phyloP scores from a whole-genome alignment of 2,329 filamentous ascomycete species.

The Helotiales sp. region DNA sequence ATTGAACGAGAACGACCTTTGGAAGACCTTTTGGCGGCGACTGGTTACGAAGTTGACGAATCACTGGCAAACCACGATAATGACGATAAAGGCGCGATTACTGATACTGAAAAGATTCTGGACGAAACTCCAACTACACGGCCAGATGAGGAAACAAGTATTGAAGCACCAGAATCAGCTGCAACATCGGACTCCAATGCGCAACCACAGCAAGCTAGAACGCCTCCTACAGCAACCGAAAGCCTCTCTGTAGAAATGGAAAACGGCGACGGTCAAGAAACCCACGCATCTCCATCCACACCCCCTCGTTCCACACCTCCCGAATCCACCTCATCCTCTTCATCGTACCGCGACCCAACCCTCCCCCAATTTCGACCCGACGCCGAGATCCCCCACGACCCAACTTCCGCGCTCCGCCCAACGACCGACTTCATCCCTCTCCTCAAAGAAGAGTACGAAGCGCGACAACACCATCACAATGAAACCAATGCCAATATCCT shows the following conservation, averaged over 20 bases:
- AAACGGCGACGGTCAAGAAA: constrained; percentile 19
- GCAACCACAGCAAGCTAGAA: neutral
- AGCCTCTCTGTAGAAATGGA: constrained; percentile 21
- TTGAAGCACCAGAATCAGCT: neutral
- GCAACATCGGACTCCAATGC: constrained; percentile 8
- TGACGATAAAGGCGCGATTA: neutral
- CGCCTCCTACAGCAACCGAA: constrained; percentile 22
- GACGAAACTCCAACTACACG: neutral
- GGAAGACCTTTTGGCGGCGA: constrained; percentile 36
- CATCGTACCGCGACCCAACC: constrained; percentile 57
- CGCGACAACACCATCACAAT: constrained; percentile 15
- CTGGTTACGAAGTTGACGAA: constrained; percentile 37
- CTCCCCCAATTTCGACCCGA: constrained; percentile 74
- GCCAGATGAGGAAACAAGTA: neutral
- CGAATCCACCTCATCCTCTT: constrained; percentile 14
- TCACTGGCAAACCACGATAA: neutral
- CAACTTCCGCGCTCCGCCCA: constrained; percentile 29
- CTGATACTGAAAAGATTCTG: constrained; percentile 30
- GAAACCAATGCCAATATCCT: neutral
- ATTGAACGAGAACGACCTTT: constrained; percentile 39
- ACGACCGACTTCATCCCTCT: constrained; percentile 19
- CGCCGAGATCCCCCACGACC: constrained; percentile 15
- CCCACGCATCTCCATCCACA: constrained; percentile 10
- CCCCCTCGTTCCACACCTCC: constrained; percentile 24
- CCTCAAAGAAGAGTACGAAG: constrained; percentile 33